A percentile compares a stretch with the other conserved stretches of the same genome.
phyloP scores from a whole-genome alignment of 345 rosid species.

The Salix purpurea region DNA sequence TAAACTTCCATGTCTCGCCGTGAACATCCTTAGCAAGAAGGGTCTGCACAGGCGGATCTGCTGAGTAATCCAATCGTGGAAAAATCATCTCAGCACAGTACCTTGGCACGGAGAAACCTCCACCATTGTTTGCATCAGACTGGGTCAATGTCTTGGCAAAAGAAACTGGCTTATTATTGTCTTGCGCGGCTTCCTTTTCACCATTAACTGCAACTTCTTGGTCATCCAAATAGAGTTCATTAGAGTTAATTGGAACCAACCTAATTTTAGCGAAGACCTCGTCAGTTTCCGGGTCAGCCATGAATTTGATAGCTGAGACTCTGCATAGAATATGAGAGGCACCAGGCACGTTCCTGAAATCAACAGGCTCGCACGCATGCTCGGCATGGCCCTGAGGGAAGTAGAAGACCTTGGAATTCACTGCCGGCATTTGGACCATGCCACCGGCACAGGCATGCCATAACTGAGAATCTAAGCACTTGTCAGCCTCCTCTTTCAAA shows the following conservation, averaged over 20 bases:
- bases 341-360: slow-evolving; percentile 21
- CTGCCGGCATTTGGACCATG: slow-evolving; percentile 28
- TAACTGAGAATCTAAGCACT: slow-evolving; percentile 27
- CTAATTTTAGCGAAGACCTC: slow-evolving; percentile 26
- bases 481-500: slow-evolving; percentile 24
- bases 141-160: slow-evolving; percentile 96
- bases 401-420: slow-evolving; percentile 21
- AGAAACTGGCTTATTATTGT: slow-evolving; percentile 55
- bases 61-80: slow-evolving; percentile 74
- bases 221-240: slow-evolving; percentile 28
- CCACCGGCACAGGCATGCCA: slow-evolving; percentile 38
- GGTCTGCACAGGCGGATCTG: slow-evolving; percentile 95
- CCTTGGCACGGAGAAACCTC: slow-evolving; percentile 96
- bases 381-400: slow-evolving; percentile 32
- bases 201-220: slow-evolving; percentile 11
- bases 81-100: slow-evolving; percentile 96
- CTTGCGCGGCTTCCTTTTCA: background rate
- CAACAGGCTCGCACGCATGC: slow-evolving; percentile 16
- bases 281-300: slow-evolving; percentile 32
- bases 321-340: slow-evolving; percentile 17
- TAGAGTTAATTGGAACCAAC: slow-evolving; percentile 7
- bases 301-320: slow-evolving; percentile 15
- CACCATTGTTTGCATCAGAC: slow-evolving; percentile 97
- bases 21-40: slow-evolving; percentile 91
- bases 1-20: slow-evolving; percentile 85